Percentiles rank a stretch among this genome's conserved stretches.
Conservation (phyloP, 106 monocot species). For the Alisma plantagoaquatica region DNA sequence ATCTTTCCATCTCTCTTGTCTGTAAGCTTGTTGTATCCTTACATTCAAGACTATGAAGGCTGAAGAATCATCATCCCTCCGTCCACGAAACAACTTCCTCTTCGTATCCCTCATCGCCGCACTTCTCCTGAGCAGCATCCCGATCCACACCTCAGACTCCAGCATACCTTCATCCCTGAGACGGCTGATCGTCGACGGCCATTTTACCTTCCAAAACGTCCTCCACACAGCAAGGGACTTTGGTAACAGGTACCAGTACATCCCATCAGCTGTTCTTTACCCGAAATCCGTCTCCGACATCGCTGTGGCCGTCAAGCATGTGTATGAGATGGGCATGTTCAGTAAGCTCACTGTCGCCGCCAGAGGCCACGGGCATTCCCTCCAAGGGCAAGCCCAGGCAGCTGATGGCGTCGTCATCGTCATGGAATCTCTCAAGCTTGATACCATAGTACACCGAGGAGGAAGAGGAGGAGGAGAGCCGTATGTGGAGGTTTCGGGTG, state of each 20-base stretch:
- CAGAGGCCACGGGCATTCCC: slow-evolving; percentile 65
- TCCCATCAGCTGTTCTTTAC: slow-evolving; percentile 33
- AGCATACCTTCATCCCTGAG: slow-evolving; percentile 20
- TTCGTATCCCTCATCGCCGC: slow-evolving; percentile 4
- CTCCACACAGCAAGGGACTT: slow-evolving; percentile 45
- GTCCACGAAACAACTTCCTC: background rate
- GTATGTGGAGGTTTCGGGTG: slow-evolving; percentile 53
- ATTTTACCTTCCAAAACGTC: slow-evolving; percentile 36
- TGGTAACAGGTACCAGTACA: slow-evolving; percentile 37
- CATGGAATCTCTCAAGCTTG: slow-evolving; percentile 48
- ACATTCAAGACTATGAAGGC: no score
- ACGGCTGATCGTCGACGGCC: slow-evolving; percentile 23
- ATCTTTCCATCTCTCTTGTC: no score
- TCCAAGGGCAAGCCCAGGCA: slow-evolving; percentile 72
- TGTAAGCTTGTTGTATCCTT: no score
- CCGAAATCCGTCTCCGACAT: slow-evolving; percentile 49
- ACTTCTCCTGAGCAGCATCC: slow-evolving; percentile 27
- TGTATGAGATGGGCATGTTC: slow-evolving; percentile 26
- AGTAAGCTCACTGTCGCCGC: slow-evolving; percentile 63
- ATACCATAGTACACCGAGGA: no score
- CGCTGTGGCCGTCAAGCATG: slow-evolving; percentile 24
- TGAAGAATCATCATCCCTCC: background rate
- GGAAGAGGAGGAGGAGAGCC: slow-evolving; percentile 20
- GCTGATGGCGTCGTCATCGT: slow-evolving; percentile 47
- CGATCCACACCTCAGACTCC: slow-evolving; percentile 35